Percentiles rank a stretch among this genome's conserved stretches.
These are phyloP conservation scores for Allium fistulosum DNA, from an alignment of 106 monocot species.

Conservation along the genomic window DNA sequence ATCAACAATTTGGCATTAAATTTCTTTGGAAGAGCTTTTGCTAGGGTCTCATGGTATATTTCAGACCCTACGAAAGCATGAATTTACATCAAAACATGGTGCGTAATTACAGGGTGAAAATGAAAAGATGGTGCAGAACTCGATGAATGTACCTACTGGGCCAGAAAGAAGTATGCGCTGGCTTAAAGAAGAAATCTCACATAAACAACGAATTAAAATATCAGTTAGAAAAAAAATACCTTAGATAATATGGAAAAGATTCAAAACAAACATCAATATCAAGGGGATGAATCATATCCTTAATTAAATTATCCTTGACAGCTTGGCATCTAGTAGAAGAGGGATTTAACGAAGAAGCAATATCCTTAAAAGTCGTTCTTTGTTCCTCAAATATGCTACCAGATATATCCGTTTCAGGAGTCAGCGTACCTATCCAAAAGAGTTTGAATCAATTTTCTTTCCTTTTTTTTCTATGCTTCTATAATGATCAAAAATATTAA, in stretches of 20 bases:
- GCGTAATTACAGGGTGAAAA: neutral
- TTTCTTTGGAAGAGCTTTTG: constrained; percentile 23
- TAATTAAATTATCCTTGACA: constrained; percentile 60
- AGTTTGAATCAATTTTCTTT: neutral
- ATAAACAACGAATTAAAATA: neutral
- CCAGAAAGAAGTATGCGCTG: constrained; percentile 24
- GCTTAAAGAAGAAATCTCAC: constrained; percentile 23
- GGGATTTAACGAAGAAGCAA: constrained; percentile 19
- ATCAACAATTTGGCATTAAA: constrained; percentile 19
- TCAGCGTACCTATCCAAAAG: constrained; percentile 2
- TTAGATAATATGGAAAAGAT: constrained; percentile 86
- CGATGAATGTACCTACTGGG: constrained; percentile 11
- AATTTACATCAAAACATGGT: neutral
- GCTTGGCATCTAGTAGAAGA: constrained; percentile 48
- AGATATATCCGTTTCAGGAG: constrained; percentile 1
- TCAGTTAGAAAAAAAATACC: constrained; percentile 22
- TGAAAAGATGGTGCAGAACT: constrained; percentile 7
- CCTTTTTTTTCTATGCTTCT: too few species aligned
- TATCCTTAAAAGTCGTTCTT: constrained; percentile 32
- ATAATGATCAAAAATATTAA: too few species aligned
- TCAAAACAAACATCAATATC: constrained; percentile 76
- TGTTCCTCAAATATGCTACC: constrained; percentile 54
- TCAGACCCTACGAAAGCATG: constrained; percentile 17
- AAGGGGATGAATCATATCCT: constrained; percentile 48
- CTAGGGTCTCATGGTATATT: constrained; percentile 21